phyloP scores from a whole-genome alignment of 2,329 filamentous ascomycete genomes.

The Gaeumannomyces sp. region DNA sequence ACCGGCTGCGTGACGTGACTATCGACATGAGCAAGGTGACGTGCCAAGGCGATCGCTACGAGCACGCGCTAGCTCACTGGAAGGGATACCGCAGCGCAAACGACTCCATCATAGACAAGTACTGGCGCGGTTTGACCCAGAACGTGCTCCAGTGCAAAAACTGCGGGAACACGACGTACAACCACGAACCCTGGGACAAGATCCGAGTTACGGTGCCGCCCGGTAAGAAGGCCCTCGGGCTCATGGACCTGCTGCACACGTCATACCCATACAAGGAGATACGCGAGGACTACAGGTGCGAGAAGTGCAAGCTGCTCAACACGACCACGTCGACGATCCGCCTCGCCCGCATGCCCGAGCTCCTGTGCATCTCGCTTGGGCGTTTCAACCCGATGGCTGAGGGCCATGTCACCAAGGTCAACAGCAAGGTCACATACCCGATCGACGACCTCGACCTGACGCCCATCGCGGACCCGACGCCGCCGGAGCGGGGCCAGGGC shows the following conservation, averaged over 20 bases:
- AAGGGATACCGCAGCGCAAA: conserved; percentile 61
- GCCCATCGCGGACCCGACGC: conserved; percentile 27
- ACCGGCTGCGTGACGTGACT: conserved; percentile 42
- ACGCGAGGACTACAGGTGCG: conserved; percentile 66
- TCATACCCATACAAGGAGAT: conserved; percentile 63
- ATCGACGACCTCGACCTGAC: conserved; percentile 59
- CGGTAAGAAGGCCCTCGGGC: conserved; percentile 19
- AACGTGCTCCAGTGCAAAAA: conserved; percentile 63
- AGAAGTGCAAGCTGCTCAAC: conserved; percentile 62
- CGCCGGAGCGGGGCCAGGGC: conserved; percentile 12
- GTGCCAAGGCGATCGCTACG: neutral
- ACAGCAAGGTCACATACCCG: conserved; percentile 69
- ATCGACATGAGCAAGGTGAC: conserved; percentile 1
- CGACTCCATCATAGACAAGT: conserved; percentile 68
- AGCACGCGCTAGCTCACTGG: conserved; percentile 56
- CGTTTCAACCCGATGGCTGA: conserved; percentile 35
- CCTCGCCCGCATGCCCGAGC: conserved; percentile 71
- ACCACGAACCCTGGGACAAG: conserved; percentile 46
- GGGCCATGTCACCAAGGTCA: conserved; percentile 53
- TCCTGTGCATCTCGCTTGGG: conserved; percentile 73
- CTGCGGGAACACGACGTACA: conserved; percentile 44
- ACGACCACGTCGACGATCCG: conserved; percentile 65
- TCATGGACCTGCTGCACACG: conserved; percentile 57
- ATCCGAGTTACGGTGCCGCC: conserved; percentile 38
- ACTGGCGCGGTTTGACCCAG: conserved; percentile 73